Evolutionary conservation across 164 flowering plant genomes (phyloP), one percentile per base, ranked within the genome.

Genomic region (Liriodendron chinense): DNA sequence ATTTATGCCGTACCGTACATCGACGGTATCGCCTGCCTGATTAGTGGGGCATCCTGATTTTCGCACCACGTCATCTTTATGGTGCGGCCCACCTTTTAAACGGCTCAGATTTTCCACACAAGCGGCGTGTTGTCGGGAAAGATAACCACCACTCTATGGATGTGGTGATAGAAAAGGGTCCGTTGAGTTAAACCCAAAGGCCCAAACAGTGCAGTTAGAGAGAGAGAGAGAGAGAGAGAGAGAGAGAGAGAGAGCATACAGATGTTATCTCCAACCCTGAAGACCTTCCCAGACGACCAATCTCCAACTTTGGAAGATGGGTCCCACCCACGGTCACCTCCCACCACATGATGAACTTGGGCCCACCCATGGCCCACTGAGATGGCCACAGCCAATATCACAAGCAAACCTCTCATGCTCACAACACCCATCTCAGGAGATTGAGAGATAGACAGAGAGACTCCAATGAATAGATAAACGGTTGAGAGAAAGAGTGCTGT

Each of bases 251-350:
- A 72, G 43, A 34, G 43, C 92, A 87, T 83, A 94, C 97, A 91
- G 78, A 94, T 76, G 68, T 79, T 80, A 73, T 94, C 98, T 2
- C 98, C 98, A 65, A 90, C 92, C 66, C 76, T 73, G 89, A 91
- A 94, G 75, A 61, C 34, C 66, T 83, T 84, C 47, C 81, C 84
- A 50, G 89, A 62, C 13, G 89, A 77, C 98, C 97, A 91, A 1
- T 87, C 76, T 13, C 63, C 74, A 74, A 94, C 47, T 70, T 89
- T 84, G 56, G 88, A 69, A 49, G 82, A 43, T 0, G 78, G 72
- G 59, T 86, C 94, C 97, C 96, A 94, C 3, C 97, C 97, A 53
- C 86, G 89, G 67, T 94, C 97, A 0, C 83, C 93, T 1, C 96
- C 97, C 1, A 91, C 92, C 21, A 92, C 90, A 80, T 92, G 97